Evolutionary conservation across 1,284 basidiomycete genomes (phyloP).

Genomic region (Ceratobasidium sp.): DNA sequence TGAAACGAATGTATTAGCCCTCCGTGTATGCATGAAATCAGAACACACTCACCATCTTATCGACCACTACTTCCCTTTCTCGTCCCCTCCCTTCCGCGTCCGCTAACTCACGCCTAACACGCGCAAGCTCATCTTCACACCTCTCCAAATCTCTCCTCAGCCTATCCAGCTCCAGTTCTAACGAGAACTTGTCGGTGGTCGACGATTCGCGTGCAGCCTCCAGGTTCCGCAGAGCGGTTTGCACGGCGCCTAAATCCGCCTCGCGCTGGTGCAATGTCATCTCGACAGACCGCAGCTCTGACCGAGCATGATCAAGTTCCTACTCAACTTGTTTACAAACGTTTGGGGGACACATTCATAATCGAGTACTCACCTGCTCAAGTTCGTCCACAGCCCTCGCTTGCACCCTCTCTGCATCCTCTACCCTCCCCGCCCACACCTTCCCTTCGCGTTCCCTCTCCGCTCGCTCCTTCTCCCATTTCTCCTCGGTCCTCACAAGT

Average conservation of each 20-base stretch:
- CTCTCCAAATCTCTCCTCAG: conserved; percentile 85
- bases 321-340: conserved; percentile 40
- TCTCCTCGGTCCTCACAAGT: conserved; percentile 51
- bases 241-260: conserved; percentile 77
- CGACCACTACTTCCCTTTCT: conserved; percentile 75
- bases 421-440: conserved; percentile 56
- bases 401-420: conserved; percentile 33
- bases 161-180: conserved; percentile 91
- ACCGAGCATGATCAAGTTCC: conserved; percentile 51
- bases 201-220: conserved; percentile 83
- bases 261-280: conserved; percentile 73
- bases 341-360: background rate
- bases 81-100: conserved; percentile 71
- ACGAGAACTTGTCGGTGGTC: conserved; percentile 83
- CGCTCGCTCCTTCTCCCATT: conserved; percentile 55
- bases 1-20: conserved; percentile 44
- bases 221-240: conserved; percentile 72
- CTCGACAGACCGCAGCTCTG: conserved; percentile 58
- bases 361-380: conserved; percentile 13
- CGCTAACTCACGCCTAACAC: conserved; percentile 77
- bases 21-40: background rate
- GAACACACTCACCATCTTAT: conserved; percentile 64
- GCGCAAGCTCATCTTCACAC: conserved; percentile 81
- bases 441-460: conserved; percentile 55
- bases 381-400: conserved; percentile 32